Percentiles rank a stretch among this genome's conserved stretches.
phyloP scores from a whole-genome alignment of 495 filamentous ascomycete genomes.

The Corynascus novoguineensis region DNA sequence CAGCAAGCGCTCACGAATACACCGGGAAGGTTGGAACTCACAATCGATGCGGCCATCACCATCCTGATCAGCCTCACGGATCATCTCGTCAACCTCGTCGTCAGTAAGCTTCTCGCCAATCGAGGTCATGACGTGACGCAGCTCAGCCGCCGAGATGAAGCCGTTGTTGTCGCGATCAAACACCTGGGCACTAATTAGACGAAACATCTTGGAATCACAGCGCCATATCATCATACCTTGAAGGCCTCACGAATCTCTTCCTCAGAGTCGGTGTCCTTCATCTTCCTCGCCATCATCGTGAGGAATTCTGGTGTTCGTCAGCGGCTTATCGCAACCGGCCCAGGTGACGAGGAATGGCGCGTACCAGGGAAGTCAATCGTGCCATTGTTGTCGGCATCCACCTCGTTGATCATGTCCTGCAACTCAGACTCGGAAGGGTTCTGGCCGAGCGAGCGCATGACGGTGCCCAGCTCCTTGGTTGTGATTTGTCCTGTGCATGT shows the following conservation, averaged over 20 bases:
- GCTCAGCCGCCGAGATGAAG: slow-evolving; percentile 95
- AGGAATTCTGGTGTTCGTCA: slow-evolving; percentile 71
- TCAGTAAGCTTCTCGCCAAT: slow-evolving; percentile 99
- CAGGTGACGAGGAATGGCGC: slow-evolving; percentile 7
- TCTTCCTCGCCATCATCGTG: slow-evolving; percentile 99
- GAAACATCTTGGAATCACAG: background rate
- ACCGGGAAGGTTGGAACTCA: slow-evolving; percentile 36
- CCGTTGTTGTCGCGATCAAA: slow-evolving; percentile 99
- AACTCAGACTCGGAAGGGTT: slow-evolving; percentile 98
- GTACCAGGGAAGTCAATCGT: slow-evolving; percentile 98
- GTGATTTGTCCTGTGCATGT: slow-evolving; percentile 82
- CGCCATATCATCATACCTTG: slow-evolving; percentile 32
- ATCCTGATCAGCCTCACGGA: slow-evolving; percentile 97
- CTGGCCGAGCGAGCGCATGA: slow-evolving; percentile 99
- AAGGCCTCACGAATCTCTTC: slow-evolving; percentile 92
- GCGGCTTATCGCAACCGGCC: slow-evolving; percentile 15
- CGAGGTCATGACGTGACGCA: slow-evolving; percentile 98
- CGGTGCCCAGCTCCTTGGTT: slow-evolving; percentile 97
- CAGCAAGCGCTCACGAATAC: slow-evolving; percentile 23
- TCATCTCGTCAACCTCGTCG: slow-evolving; percentile 99
- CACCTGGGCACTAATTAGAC: slow-evolving; percentile 52
- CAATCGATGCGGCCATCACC: slow-evolving; percentile 96
- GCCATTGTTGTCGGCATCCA: slow-evolving; percentile 98
- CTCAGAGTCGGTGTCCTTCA: slow-evolving; percentile 99
- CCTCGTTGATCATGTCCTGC: slow-evolving; percentile 99